Base-by-base conservation (phyloP, 371 early-diverging fungal genomes). In the Nematocida sp. region DNA sequence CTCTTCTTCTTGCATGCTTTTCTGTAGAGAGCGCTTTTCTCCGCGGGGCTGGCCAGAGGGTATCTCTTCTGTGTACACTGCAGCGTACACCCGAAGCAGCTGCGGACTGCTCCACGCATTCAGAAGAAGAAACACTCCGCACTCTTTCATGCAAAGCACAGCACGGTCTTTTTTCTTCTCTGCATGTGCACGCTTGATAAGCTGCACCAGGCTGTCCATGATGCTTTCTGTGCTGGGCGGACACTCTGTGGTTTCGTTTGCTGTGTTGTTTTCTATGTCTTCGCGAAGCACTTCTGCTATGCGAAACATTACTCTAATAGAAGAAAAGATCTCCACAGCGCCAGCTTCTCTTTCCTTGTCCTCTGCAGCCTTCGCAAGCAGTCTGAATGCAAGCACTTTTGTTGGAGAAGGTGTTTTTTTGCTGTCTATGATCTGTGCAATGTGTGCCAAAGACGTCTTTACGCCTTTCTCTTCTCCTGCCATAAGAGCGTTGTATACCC, bases 301-400 rank as follows among this genome's bases (percentile, higher is more conserved):
- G n/a, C 48, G 4, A 54, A 57, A 67, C 21, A 57, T 46, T 37
- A 36, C 29, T 25, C 48, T 19, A 7, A 66, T 45, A 37, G 32
- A 56, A 32, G 50, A 32, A n/a, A 66, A 7, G 23, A 66, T 19
- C 17, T 55, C n/a, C 11, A 48, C 13, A 5, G 31, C 29, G 11
- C 36, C 63, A 13, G 8, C 25, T 8, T 8, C 25, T 17, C 11
- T 23, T 46, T 19, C 54, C 15, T 38, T 40, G 19, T 38, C 63
- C 36, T 66, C 45, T 34, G 17, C 11, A 36, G 21, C 17, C 19
- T 66, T 55, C 19, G 54, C 19, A 5, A 67, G 36, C 34, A 56
- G 17, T 17, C 31, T 34, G 38, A 67, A 31, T 1, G 63, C 67
- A n/a, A 67, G 57, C 15, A 45, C 34, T 43, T 67, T 67, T 27